Base-by-base conservation (phyloP, 1,284 basidiomycete genomes). In the Rhizoctonia solani region DNA sequence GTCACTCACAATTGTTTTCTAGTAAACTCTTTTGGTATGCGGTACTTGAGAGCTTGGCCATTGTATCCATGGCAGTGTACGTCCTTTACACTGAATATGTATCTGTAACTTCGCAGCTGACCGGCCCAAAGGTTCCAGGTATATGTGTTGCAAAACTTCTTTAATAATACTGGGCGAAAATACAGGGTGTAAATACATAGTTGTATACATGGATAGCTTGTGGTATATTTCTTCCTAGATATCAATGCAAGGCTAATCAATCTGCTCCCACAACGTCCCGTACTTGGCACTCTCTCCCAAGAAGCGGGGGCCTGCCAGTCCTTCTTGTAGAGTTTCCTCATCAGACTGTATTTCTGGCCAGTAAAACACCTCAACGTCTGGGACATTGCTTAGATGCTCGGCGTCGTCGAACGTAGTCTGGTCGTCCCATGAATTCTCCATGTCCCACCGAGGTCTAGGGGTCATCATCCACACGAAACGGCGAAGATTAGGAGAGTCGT, bases 21-120 rank as follows among this genome's bases (percentile, higher is more conserved):
- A 92, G 89, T 74, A 88, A 90, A 41, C 81, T 96, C 67, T 95
- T 95, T 79, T 96, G 93, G 93, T 95, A 94, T 74, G 90, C 87
- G 1, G 79, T 92, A 1, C 77, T 92, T 34, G 92, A 95, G 79
- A 88, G 86, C 55, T 66, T 88, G 39, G 89, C 83, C 6, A 83
- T 95, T 59, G 81, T 93, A 68, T 86, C 82, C 32, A 95, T 95
- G 90, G 91, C 93, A 29, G 78, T 86, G 90, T 92, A 79, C 70
- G 88, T 82, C 4, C 59, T 32, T 49, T 53, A 46, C 41, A 56
- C 54, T 41, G 68, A 16, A 65, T n/a, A n/a, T n/a, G n/a, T n/a
- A 25, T 34, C 32, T 68, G 44, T 8, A 39, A 9, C n/a, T 56
- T 72, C 44, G 70, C 69, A 44, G 11, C 65, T 59, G 27, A 23